Evolutionary conservation across 768 basidiomycete species (phyloP).

Genomic region (Cantharellus cinnabarinus): DNA sequence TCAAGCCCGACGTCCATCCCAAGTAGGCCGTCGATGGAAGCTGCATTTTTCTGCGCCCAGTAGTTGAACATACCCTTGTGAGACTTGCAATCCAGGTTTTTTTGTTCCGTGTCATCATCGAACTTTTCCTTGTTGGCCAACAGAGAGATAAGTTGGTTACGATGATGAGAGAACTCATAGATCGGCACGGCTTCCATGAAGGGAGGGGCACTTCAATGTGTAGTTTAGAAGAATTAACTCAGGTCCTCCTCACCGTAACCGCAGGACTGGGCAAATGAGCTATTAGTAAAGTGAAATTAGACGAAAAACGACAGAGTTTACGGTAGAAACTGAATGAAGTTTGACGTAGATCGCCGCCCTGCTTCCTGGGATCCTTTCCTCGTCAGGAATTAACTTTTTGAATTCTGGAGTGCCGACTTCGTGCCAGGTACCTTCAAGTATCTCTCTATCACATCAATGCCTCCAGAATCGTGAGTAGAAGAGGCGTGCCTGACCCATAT

Average conservation of each 20-base stretch:
- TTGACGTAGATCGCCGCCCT: slow-evolving; percentile 40
- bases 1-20: slow-evolving; percentile 16
- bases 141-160: slow-evolving; percentile 30
- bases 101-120: neutral
- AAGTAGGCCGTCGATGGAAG: slow-evolving; percentile 38
- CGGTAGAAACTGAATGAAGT: slow-evolving; percentile 35
- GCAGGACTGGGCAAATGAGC: neutral
- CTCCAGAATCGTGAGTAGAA: too few relatives aligned
- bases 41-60: slow-evolving; percentile 31
- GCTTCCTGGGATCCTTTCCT: slow-evolving; percentile 32
- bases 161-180: slow-evolving; percentile 35
- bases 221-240: too few relatives aligned
- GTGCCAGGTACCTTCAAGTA: slow-evolving; percentile 30
- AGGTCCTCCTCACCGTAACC: neutral
- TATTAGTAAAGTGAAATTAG: neutral
- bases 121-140: slow-evolving; percentile 23
- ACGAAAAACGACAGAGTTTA: slow-evolving; percentile 11
- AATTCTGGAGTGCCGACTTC: slow-evolving; percentile 47
- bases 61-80: slow-evolving; percentile 18
- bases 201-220: slow-evolving; percentile 22
- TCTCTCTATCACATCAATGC: neutral
- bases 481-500: slow-evolving; percentile 31
- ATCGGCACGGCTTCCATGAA: slow-evolving; percentile 42
- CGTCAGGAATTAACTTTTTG: slow-evolving; percentile 27
- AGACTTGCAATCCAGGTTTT: slow-evolving; percentile 17